Evolutionary conservation across 2,329 filamentous ascomycete genomes (phyloP), one percentile per base, ranked within the genome.

Genomic region (Phyllosticta ampelicida): DNA sequence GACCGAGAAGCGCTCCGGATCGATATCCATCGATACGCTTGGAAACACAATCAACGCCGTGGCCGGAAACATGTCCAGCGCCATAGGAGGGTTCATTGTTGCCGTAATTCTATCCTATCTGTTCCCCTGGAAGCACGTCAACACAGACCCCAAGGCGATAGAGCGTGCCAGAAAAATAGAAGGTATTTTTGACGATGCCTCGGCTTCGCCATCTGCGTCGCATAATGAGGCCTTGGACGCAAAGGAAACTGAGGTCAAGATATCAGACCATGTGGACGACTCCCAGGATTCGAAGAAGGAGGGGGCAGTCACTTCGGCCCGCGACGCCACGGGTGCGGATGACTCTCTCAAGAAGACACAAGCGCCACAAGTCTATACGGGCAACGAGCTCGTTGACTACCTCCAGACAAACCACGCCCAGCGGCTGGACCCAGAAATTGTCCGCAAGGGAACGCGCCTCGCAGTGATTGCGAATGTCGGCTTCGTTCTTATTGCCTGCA

Each of bases 21-120:
- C 73, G 10, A 73, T 82, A 0, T 74, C 73, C 0, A 74, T 82
- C 2, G 64, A 71, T 0, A 74, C 78, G 0, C 81, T 79, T 0
- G 78, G 78, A 0, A 65, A 73, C 0, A 74, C 69, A 1, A 72
- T 70, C 0, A 73, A 74, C 55, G 69, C 73, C 1, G 64, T 75
- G 0, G 72, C 73, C 0, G 73, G 74, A 0, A 74, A 74, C 51
- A 48, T 74, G 4, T 68, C 69, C 0, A 70, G 69, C 1, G 72
- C 70, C 56, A 70, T 68, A 6, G 64, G 64, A 2, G 73, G 73
- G 2, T 62, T 69, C 20, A 48, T 74, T 13, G 64, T 70, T 21
- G 70, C 73, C 0, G 64, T 73, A 5, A 21, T 68, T 2, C 58
- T 74, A 9, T 69, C 66, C n/a, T 67, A 66, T 30, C 3, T 69